Conservation (phyloP, 345 rosid species). For the Citropsis articulata region DNA sequence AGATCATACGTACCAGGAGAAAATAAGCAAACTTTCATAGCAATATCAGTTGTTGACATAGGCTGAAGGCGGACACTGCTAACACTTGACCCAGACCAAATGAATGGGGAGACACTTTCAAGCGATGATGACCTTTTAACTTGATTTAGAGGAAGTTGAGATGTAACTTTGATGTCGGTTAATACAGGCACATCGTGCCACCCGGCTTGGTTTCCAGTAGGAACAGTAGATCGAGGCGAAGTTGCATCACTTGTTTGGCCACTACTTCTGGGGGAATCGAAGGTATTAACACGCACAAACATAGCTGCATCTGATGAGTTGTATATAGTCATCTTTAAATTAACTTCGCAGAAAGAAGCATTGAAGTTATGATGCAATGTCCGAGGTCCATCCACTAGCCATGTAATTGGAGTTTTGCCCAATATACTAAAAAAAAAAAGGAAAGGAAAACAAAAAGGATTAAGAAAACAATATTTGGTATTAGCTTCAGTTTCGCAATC, state of each 20-base stretch:
- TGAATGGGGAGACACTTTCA: constrained; percentile 58
- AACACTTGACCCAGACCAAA: constrained; percentile 81
- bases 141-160: constrained; percentile 36
- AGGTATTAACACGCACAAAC: constrained; percentile 47
- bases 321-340: constrained; percentile 58
- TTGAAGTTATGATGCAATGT: constrained; percentile 61
- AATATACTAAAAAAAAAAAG: constrained; percentile 41
- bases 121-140: constrained; percentile 31
- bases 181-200: constrained; percentile 54
- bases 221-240: constrained; percentile 9
- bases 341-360: constrained; percentile 53
- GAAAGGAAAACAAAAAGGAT: neutral
- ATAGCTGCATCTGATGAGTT: constrained; percentile 53
- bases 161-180: constrained; percentile 47
- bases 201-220: constrained; percentile 52
- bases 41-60: constrained; percentile 48
- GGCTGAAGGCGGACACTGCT: constrained; percentile 59
- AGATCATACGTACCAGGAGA: constrained; percentile 77
- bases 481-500: neutral
- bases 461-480: constrained; percentile 6
- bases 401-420: constrained; percentile 63
- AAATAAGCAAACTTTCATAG: constrained; percentile 69
- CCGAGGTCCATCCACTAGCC: constrained; percentile 69
- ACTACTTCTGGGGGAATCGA: constrained; percentile 28
- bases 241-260: constrained; percentile 29